Base-by-base conservation (phyloP, 768 basidiomycete genomes). In the Lactarius psammicola region DNA sequence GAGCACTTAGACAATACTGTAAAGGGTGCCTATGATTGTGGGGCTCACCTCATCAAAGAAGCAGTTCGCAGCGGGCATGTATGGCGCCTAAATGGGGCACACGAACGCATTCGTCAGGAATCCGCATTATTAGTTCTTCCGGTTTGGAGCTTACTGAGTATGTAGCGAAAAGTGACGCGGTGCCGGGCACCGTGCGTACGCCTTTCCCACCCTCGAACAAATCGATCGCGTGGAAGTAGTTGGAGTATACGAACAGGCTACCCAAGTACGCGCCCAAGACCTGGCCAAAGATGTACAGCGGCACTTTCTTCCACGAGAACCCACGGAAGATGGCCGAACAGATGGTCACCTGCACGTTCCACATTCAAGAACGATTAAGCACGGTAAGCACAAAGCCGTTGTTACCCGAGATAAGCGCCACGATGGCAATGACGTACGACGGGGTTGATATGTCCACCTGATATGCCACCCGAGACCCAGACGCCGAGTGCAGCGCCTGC, bases 251-350 rank as follows among this genome's bases (percentile, higher is more conserved):
- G 55, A 85, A 72, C 3, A 80, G 82, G 28, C 82, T 82, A n/a
- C 86, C 88, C 56, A 83, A 79, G 28, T 87, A 68, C 1, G 75
- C 87, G 34, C 88, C 88, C 60, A 89, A 71, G 20, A 87, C 61
- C 73, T 90, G 88, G 0, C 85, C 81, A 58, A 84, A 71, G 55
- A 88, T 82, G 72, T 85, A 91, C 23, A 69, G 79, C 0, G 91
- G 91, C 0, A 91, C 91, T 73, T 93, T 92, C 69, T 80, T 82
- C 87, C 88, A 88, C 1, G 91, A 88, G 75, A 94, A 92, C 49
- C 81, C 81, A 68, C 90, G 85, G 75, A 85, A 85, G 2, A 83
- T 78, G 4, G 88, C 88, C 42, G 92, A 71, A 11, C 85, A 80
- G 54, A 93, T 75, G n/a, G 91, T 93, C 40, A 92, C 81, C 86